These are phyloP conservation scores for Ustilago bromivora DNA, from an alignment of 1,284 basidiomycete species.

Conservation along the genomic window DNA sequence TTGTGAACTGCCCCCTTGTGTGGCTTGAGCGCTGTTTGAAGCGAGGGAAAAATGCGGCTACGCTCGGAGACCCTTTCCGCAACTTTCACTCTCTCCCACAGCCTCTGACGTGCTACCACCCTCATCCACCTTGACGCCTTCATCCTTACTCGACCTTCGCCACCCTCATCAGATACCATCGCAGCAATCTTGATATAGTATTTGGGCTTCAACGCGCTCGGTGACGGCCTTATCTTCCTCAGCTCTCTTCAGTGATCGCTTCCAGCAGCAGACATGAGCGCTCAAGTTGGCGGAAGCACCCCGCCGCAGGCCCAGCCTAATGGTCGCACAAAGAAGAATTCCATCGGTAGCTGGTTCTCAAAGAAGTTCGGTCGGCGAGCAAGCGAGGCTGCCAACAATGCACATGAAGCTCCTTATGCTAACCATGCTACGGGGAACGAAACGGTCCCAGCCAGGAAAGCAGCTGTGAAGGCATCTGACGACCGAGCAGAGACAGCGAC, in stretches of 20 bases:
- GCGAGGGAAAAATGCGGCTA: background rate
- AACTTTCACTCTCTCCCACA: background rate
- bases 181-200: background rate
- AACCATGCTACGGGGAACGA: constrained; percentile 9
- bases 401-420: constrained; percentile 2
- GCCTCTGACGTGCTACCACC: constrained; percentile 1
- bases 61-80: constrained; percentile 1
- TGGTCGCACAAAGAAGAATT: constrained; percentile 44
- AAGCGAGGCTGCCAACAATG: constrained; percentile 26
- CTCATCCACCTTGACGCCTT: background rate
- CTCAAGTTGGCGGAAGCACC: constrained; percentile 11
- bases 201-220: background rate
- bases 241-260: background rate
- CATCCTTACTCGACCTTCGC: background rate
- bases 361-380: constrained; percentile 52
- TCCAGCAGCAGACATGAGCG: constrained; percentile 5
- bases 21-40: constrained; percentile 4
- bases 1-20: background rate
- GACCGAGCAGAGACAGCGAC: constrained; percentile 22
- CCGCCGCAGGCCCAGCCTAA: constrained; percentile 16
- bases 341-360: constrained; percentile 56
- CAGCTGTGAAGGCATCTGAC: constrained; percentile 10
- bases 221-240: background rate
- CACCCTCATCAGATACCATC: background rate
- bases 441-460: constrained; percentile 18